Evolutionary conservation across 352 stramenopile species (phyloP), one percentile per base, ranked within the genome.

Genomic region (Globisporangium heterothallicum): DNA sequence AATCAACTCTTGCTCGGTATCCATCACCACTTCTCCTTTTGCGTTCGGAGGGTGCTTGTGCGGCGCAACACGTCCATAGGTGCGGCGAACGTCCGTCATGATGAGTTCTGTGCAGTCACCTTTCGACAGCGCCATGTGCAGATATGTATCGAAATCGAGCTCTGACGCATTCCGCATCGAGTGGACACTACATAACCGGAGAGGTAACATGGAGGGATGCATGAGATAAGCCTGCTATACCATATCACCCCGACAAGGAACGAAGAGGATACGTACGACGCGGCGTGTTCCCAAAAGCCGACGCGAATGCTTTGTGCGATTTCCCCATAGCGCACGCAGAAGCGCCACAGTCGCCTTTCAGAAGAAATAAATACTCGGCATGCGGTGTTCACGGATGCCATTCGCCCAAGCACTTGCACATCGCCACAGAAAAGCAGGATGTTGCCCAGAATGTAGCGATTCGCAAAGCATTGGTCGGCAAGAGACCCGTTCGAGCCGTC

Each of bases 41-140:
- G 72, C 65, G 41, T 83, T 82, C 1, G 67, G 46, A 0, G 69
- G 66, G 19, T 78, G 78, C 50, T 86, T 90, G 58, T 94, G 84
- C 29, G 84, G 84, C 1, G 80, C 79, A 2, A 94, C 82, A 16
- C 82, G 79, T 1, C 81, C 82, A 38, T 94, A 94, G 13, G 84
- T 92, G 12, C 84, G 79, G 10, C 73, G 78, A 0, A 92, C 84
- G 49, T 94, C 84, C n/a, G 78, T 92, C 60, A 83, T 61, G 45
- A 94, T 94, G 3, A 86, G 59, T 53, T 94, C 82, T 8, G 79
- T 91, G 25, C 68, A 85, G 26, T 92, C 82, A n/a, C 78, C 76
- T 44, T 92, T 94, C 3, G 82, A 92, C 29, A 88, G 59, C 16
- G 78, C 79, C 81, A 92, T 91, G 22, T 90, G 74, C 54, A 92